Evolutionary conservation across 441 rosid species (phyloP).

Genomic region (Erysimum cheiri): DNA sequence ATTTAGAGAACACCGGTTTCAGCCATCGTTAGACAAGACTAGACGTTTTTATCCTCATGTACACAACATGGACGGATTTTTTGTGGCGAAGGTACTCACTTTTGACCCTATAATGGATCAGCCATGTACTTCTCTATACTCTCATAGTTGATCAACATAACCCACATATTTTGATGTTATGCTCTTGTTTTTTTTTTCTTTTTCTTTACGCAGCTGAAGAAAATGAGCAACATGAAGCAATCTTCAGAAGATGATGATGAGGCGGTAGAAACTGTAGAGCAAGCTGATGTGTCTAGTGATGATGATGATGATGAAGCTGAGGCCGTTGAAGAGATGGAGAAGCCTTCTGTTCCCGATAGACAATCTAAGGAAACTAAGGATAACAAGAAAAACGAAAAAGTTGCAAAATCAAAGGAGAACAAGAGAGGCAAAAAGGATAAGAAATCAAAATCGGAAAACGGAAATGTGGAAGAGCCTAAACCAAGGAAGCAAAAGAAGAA

Average conservation of each 20-base stretch:
- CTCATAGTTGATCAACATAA: background rate
- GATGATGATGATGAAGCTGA: conserved; percentile 41
- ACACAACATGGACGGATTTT: conserved; percentile 97
- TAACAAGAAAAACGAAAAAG: conserved; percentile 26
- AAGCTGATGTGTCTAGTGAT: conserved; percentile 46
- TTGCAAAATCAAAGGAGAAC: conserved; percentile 24
- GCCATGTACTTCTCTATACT: background rate
- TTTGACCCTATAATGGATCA: background rate
- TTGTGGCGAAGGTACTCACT: conserved; percentile 86
- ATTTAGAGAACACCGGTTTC: conserved; percentile 85
- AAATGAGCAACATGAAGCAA: conserved; percentile 72
- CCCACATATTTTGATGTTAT: background rate
- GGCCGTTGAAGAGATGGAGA: conserved; percentile 31
- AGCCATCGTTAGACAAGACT: conserved; percentile 79
- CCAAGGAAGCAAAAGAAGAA: conserved; percentile 57
- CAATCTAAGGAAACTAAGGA: conserved; percentile 30
- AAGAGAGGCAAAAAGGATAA: conserved; percentile 20
- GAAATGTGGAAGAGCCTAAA: conserved; percentile 39
- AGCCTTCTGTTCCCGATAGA: conserved; percentile 21
- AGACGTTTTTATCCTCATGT: conserved; percentile 94
- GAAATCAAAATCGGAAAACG: conserved; percentile 33
- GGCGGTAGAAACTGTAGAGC: conserved; percentile 58
- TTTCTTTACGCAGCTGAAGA: conserved; percentile 66
- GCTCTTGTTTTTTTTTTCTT: background rate
- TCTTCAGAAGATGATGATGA: conserved; percentile 48